Evolutionary conservation across 1,284 basidiomycete genomes (phyloP).

Genomic region (Boletellus dicymbophilus): DNA sequence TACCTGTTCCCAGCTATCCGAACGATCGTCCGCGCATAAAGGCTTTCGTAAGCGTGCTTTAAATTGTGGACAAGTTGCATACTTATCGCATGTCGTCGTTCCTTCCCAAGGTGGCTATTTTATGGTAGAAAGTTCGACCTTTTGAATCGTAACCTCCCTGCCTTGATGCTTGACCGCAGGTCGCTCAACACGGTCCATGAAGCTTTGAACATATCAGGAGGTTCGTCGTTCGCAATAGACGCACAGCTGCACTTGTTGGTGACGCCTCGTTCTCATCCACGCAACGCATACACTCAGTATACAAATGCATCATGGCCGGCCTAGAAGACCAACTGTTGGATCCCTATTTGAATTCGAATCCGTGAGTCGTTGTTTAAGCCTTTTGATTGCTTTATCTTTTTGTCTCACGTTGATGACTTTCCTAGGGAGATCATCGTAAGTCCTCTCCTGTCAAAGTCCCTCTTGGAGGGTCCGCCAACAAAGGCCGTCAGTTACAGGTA

Average conservation of each 20-base stretch:
- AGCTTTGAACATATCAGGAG: neutral
- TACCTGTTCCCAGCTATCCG: constrained; percentile 7
- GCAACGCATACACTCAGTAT: too few relatives aligned
- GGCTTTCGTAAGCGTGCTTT: constrained; percentile 15
- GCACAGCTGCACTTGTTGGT: too few relatives aligned
- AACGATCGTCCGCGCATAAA: constrained; percentile 7
- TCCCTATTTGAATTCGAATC: neutral
- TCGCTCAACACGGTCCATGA: constrained; percentile 9
- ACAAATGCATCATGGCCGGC: constrained; percentile 12
- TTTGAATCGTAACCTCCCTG: too few relatives aligned
- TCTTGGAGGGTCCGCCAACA: too few relatives aligned
- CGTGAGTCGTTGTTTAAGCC: constrained; percentile 6
- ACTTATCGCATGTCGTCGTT: too few relatives aligned
- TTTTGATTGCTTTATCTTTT: too few relatives aligned
- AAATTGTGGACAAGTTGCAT: too few relatives aligned
- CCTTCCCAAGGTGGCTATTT: constrained; percentile 11
- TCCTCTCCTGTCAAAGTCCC: too few relatives aligned
- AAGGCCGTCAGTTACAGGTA: constrained; percentile 16
- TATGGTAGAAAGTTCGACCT: constrained; percentile 13
- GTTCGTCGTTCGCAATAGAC: too few relatives aligned
- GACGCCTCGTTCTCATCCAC: too few relatives aligned
- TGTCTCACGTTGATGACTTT: too few relatives aligned
- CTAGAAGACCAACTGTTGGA: neutral
- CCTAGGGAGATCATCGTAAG: constrained; percentile 20
- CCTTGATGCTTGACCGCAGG: constrained; percentile 6